Evolutionary conservation across 805 yeast species (phyloP).

Genomic region (Yueomyces sp.): DNA sequence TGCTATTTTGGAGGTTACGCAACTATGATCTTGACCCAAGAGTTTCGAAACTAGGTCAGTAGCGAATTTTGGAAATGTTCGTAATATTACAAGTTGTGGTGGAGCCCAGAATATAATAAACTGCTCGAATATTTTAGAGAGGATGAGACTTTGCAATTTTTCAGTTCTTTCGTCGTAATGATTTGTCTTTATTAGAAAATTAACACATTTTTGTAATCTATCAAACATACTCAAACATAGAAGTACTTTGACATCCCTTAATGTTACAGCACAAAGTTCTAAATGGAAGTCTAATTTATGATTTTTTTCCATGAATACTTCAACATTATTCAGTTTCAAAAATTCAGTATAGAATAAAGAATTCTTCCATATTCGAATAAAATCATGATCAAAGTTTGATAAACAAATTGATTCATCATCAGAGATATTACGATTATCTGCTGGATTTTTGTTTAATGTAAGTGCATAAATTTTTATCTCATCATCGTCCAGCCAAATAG

Average conservation of each 20-base stretch:
- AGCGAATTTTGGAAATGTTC: conserved; percentile 29
- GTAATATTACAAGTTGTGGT: conserved; percentile 36
- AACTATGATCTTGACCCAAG: conserved; percentile 8
- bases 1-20: conserved; percentile 1
- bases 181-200: neutral
- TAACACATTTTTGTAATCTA: conserved; percentile 8
- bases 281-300: conserved; percentile 12
- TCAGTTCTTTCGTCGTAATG: neutral
- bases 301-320: conserved; percentile 11
- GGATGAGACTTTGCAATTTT: conserved; percentile 10
- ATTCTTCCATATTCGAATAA: conserved; percentile 15
- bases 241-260: conserved; percentile 21
- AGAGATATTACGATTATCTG: conserved; percentile 1
- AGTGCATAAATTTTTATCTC: conserved; percentile 11
- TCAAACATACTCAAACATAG: conserved; percentile 17
- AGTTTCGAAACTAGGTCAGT: conserved; percentile 10
- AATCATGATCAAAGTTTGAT: conserved; percentile 7
- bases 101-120: conserved; percentile 47
- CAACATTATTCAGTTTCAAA: conserved; percentile 9
- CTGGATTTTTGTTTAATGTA: conserved; percentile 13
- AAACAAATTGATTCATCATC: conserved; percentile 12
- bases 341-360: conserved; percentile 17
- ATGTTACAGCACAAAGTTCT: conserved; percentile 16
- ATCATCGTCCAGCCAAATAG: conserved; percentile 12
- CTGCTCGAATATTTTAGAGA: conserved; percentile 14